Base-by-base conservation (phyloP, 2,329 filamentous ascomycete species). In the Tolypocladium paradoxum region DNA sequence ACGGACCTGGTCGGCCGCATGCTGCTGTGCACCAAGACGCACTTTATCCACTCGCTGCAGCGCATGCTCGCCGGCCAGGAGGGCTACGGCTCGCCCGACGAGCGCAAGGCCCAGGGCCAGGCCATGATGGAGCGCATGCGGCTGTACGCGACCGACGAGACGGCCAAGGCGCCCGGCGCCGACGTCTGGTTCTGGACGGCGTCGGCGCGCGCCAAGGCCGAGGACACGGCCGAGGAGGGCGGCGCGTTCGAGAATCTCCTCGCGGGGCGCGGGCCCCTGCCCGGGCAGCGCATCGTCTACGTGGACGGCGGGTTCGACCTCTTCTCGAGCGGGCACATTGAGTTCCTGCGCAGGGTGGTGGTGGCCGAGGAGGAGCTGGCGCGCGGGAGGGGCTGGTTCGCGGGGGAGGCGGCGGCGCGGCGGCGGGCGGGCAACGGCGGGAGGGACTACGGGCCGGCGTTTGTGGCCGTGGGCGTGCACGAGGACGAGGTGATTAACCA, bases 1-100 rank as follows among this genome's bases (percentile, higher is more conserved):
- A 99, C 93, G 4, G 93, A 99, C 66, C 80, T 99, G n/a, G 93
- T 99, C 29, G 93, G 93, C 22, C 85, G 93, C 63, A 99, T 99
- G 93, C 76, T 99, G 63, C 77, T 97, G 18, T 96, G 91, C 75
- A 97, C 92, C n/a, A 86, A 85, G 65, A 88, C 84, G 24, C 93
- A 99, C 72, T 96, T 96, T 65, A 92, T 97, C 68, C 86, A 84
- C 62, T 91, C 87, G 0, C 76, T 96, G 45, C 78, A 85, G 60
- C 81, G 77, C 50, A 73, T 78, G 29, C 75, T 97, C 7, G 74
- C 76, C 0, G 90, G 88, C 5, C 70, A 82, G 46, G 88, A 95
- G 64, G 89, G 89, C 3, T 77, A 77, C 18, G 88, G 88, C 18
- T 83, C 79, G 5, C 72, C 76, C 1, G 81, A 82, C 16, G 89